Conservation (phyloP, 2,329 filamentous ascomycete genomes). For the Diaporthe sp. region DNA sequence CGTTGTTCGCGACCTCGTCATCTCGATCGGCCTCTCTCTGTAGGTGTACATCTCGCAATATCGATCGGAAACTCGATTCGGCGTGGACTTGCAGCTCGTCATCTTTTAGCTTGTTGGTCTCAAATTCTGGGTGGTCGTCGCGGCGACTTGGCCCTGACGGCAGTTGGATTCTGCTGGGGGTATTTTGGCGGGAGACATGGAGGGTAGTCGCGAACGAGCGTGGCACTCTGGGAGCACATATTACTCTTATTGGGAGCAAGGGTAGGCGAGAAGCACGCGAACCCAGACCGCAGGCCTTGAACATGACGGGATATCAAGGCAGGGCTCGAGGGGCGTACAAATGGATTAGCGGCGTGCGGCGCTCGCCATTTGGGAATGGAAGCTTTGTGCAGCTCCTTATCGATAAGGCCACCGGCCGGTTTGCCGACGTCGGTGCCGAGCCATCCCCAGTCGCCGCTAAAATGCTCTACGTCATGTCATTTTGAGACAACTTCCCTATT, state of each 20-base stretch:
- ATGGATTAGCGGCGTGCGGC: too few relatives aligned
- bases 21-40: too few relatives aligned
- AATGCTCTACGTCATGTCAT: too few relatives aligned
- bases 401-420: neutral
- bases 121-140: neutral
- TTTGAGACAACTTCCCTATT: too few relatives aligned
- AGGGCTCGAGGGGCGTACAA: neutral
- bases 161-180: too few relatives aligned
- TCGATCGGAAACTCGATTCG: too few relatives aligned
- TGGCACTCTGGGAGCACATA: neutral
- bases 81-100: neutral
- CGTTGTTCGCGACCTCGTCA: too few relatives aligned
- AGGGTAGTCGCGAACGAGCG: neutral
- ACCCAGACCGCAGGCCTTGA: neutral
- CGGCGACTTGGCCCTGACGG: neutral
- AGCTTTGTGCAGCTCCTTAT: neutral
- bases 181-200: neutral
- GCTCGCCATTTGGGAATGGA: too few relatives aligned
- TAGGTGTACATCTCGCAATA: neutral
- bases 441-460: neutral
- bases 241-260: neutral
- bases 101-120: neutral
- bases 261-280: neutral
- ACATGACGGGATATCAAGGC: neutral
- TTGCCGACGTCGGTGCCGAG: neutral